phyloP scores from a whole-genome alignment of 2,329 filamentous ascomycete genomes.

The Colletotrichum filicis region DNA sequence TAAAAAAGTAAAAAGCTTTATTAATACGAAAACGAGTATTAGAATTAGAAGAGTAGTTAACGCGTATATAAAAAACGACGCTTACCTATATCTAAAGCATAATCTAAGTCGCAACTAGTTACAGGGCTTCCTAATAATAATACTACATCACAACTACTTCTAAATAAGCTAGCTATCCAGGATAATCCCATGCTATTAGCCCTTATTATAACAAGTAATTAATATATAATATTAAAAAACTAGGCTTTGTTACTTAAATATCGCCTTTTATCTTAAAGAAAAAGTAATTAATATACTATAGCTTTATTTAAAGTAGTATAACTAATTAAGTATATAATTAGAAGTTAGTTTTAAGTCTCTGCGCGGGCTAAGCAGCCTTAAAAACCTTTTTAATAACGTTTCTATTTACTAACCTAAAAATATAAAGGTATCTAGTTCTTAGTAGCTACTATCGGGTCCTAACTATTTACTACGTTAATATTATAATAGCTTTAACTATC shows the following conservation, averaged over 20 bases:
- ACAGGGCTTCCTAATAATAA: neutral
- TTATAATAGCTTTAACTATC: too few species aligned
- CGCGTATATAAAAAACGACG: neutral
- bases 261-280: neutral
- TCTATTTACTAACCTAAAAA: too few species aligned
- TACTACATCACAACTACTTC: neutral
- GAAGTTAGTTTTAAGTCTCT: too few species aligned
- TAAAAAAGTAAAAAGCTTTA: neutral
- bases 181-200: neutral
- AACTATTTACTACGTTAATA: too few species aligned
- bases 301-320: too few species aligned
- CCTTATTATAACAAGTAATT: neutral
- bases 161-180: neutral
- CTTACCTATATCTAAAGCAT: neutral
- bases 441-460: too few species aligned
- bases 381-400: too few species aligned
- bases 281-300: neutral
- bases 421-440: too few species aligned
- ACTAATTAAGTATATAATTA: too few species aligned
- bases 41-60: neutral
- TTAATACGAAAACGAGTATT: neutral
- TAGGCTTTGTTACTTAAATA: neutral
- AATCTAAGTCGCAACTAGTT: neutral
- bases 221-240: neutral
- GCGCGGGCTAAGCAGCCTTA: too few species aligned